A percentile compares a stretch with the other conserved stretches of the same genome.
Evolutionary conservation across 768 basidiomycete genomes (phyloP).

Genomic region (Amanita fuliginea): DNA sequence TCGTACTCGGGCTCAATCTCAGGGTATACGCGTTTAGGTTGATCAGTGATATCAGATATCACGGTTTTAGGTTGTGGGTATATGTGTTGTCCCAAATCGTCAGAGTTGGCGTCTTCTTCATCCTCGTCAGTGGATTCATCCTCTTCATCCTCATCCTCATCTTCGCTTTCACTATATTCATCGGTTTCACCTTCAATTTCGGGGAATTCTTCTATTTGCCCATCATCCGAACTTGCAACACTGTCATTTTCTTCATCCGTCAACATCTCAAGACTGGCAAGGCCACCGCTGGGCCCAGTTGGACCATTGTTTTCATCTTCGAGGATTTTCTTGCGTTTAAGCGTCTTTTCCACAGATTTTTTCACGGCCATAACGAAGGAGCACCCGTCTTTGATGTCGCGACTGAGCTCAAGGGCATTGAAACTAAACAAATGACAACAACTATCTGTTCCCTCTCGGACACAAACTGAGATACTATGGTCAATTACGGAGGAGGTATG

Average conservation of each 20-base stretch:
- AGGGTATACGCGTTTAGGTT: constrained; percentile 72
- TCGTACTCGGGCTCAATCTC: constrained; percentile 88
- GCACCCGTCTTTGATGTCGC: neutral
- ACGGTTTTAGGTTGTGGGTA: constrained; percentile 59
- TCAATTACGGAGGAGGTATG: constrained; percentile 82
- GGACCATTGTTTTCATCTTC: constrained; percentile 21
- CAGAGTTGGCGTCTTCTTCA: constrained; percentile 25
- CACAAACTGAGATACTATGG: constrained; percentile 34
- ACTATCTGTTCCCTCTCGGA: neutral
- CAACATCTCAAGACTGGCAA: constrained; percentile 47
- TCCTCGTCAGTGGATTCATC: constrained; percentile 26
- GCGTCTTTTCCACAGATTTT: constrained; percentile 17
- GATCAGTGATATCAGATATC: constrained; percentile 75
- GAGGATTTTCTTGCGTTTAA: neutral
- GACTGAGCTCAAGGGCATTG: constrained; percentile 9
- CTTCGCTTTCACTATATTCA: constrained; percentile 30
- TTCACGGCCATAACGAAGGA: constrained; percentile 19
- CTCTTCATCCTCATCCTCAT: constrained; percentile 25
- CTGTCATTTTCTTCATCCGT: constrained; percentile 59
- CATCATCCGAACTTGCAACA: constrained; percentile 40
- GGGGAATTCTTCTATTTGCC: constrained; percentile 64
- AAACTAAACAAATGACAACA: constrained; percentile 19
- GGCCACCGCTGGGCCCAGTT: constrained; percentile 9
- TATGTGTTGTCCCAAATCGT: constrained; percentile 37
- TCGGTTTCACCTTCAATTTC: constrained; percentile 51